Percentiles rank a stretch among this genome's conserved stretches.
phyloP scores from a whole-genome alignment of 768 basidiomycete species.

The Psilocybe cubensis region DNA sequence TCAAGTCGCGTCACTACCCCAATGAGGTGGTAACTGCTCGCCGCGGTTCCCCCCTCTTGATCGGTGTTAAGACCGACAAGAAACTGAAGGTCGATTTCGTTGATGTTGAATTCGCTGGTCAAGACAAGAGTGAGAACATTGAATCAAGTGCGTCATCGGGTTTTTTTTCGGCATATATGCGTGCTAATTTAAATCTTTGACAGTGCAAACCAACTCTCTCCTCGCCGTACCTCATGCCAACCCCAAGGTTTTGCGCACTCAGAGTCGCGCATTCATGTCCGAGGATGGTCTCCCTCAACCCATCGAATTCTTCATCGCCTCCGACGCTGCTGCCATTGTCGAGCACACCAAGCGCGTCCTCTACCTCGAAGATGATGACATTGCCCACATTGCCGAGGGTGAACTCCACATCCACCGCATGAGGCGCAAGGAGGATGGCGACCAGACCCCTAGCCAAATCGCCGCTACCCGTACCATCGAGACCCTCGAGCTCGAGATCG shows the following conservation, averaged over 20 bases:
- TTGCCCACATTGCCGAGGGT: slow-evolving; percentile 96
- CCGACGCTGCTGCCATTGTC: slow-evolving; percentile 93
- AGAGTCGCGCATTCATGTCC: slow-evolving; percentile 97
- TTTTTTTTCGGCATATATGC: slow-evolving; percentile 11
- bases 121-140: slow-evolving; percentile 53
- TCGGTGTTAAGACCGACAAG: slow-evolving; percentile 99
- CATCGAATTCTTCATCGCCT: slow-evolving; percentile 99
- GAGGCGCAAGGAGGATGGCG: slow-evolving; percentile 81
- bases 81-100: slow-evolving; percentile 99
- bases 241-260: slow-evolving; percentile 87
- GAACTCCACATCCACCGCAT: slow-evolving; percentile 99
- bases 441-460: slow-evolving; percentile 58
- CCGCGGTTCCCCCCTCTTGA: slow-evolving; percentile 93
- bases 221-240: slow-evolving; percentile 68
- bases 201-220: slow-evolving; percentile 54
- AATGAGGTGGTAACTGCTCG: slow-evolving; percentile 95
- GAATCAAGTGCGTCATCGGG: slow-evolving; percentile 41
- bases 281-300: slow-evolving; percentile 98
- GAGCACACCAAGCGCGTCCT: slow-evolving; percentile 99
- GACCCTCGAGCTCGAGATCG: slow-evolving; percentile 96
- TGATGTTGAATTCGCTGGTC: slow-evolving; percentile 91
- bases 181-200: not conserved
- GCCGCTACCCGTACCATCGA: slow-evolving; percentile 92
- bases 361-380: slow-evolving; percentile 98
- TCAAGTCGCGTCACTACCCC: slow-evolving; percentile 96